These are phyloP conservation scores for Rhizopus delemar DNA, from an alignment of 371 early-diverging fungal genomes.

Conservation along the genomic window DNA sequence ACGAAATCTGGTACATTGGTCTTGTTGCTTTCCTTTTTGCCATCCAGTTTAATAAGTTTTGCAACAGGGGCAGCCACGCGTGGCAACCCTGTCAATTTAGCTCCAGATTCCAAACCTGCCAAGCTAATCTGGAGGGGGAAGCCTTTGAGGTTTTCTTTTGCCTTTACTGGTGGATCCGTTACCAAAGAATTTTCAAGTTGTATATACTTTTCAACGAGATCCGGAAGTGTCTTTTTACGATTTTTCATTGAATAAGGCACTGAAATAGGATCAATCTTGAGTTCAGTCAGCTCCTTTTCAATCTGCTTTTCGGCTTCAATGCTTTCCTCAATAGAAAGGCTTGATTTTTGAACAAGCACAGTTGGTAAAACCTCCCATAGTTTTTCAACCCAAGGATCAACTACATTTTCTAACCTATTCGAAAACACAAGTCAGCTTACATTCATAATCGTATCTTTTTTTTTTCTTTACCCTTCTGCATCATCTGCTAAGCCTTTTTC, in stretches of 20 bases:
- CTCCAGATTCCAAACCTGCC: constrained; percentile 50
- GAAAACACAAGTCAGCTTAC: background rate
- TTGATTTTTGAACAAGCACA: constrained; percentile 24
- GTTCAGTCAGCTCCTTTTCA: constrained; percentile 25
- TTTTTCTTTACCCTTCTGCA: constrained; percentile 71
- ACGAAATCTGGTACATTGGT: constrained; percentile 40
- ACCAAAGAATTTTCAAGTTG: constrained; percentile 34
- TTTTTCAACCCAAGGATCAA: constrained; percentile 91
- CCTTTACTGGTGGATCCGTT: background rate
- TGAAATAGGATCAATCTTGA: constrained; percentile 10
- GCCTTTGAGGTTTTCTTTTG: constrained; percentile 13
- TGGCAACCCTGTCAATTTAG: constrained; percentile 68
- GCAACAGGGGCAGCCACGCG: constrained; percentile 57
- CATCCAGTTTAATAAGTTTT: constrained; percentile 28
- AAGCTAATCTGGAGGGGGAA: constrained; percentile 53
- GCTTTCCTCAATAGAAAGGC: constrained; percentile 12
- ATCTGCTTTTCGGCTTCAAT: constrained; percentile 24
- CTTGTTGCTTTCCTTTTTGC: constrained; percentile 4
- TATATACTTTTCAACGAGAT: constrained; percentile 28
- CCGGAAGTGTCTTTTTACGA: constrained; percentile 25
- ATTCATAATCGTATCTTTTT: too few species aligned
- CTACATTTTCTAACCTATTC: constrained; percentile 75
- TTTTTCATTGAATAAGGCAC: constrained; percentile 26
- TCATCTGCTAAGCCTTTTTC: constrained; percentile 86
- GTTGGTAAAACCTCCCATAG: constrained; percentile 77